Base-by-base conservation (phyloP, 2,329 filamentous ascomycete species). In the Podosphaera xanthii region DNA sequence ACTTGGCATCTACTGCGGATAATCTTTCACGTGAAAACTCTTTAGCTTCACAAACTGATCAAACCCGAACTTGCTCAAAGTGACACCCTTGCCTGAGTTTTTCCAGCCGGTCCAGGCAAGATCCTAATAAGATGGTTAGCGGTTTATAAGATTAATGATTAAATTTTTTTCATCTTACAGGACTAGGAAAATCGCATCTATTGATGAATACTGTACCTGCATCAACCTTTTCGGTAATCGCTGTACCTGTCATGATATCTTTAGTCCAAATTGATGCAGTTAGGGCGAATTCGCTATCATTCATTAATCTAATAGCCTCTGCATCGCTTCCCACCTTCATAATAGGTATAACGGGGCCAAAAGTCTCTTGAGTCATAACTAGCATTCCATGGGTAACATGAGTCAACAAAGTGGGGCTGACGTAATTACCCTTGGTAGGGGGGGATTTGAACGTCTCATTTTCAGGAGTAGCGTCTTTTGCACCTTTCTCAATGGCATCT, bases 191-290 rank as follows among this genome's bases (percentile, higher is more conserved):
- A 71, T 97, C 91, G 68, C 87, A 89, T 66, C 91, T 81, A 71
- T 97, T 97, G 67, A 97, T 87, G 72, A 96, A 97, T 56, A 96
- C 90, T 1, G 91, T 97, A 49, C 91, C 91, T 53, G 91, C 90
- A 70, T 96, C 90, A 55, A 97, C 81, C 57, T 83, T 76, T 59
- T 92, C 83, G 46, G 84, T 81, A 58, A 97, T 76, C 69, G 86
- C 78, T 65, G 89, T 82, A 14, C 84, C 91, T 68, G 77, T 83
- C 53, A 74, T 76, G 2, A 82, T 80, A 68, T 97, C 88, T 71
- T 92, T 94, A 60, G 89, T 95, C 91, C 91, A 97, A 67, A 97
- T 89, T 67, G 88, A 94, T n/a, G 90, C 91, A 2, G 91, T 96
- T 62, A 97, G 76, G 4, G 91, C 91, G 69, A 94, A 94, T 64